phyloP scores from a whole-genome alignment of 1,284 basidiomycete species.

The Trichosporon coremiiforme region DNA sequence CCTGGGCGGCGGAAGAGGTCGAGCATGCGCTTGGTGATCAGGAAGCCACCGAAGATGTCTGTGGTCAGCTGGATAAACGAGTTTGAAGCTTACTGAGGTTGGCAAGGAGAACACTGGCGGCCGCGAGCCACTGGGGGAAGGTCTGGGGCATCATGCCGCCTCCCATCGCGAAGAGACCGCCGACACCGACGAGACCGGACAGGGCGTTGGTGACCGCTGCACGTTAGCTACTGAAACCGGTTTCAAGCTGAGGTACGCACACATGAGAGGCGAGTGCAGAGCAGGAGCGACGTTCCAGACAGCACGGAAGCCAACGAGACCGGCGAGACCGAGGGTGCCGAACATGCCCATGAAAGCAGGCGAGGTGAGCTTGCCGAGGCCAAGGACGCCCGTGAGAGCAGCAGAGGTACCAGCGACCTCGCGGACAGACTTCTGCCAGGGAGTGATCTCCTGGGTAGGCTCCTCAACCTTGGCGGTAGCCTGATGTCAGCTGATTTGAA shows the following conservation, averaged over 20 bases:
- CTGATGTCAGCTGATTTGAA: conserved; percentile 49
- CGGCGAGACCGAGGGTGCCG: conserved; percentile 71
- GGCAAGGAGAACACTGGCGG: conserved; percentile 75
- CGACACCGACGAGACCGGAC: conserved; percentile 72
- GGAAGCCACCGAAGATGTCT: conserved; percentile 77
- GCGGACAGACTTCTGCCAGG: conserved; percentile 74
- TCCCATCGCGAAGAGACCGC: conserved; percentile 83
- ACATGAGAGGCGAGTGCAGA: conserved; percentile 64
- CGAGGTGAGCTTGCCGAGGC: conserved; percentile 73
- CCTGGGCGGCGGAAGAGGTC: conserved; percentile 84
- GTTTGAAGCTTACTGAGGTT: conserved; percentile 62
- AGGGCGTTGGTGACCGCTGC: conserved; percentile 52
- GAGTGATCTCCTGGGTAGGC: conserved; percentile 62
- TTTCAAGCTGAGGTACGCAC: too few relatives aligned
- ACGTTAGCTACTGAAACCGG: too few relatives aligned
- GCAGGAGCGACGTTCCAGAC: conserved; percentile 85
- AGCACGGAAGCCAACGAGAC: conserved; percentile 78
- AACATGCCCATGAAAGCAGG: conserved; percentile 80
- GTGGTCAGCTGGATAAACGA: background rate
- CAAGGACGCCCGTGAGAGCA: conserved; percentile 71
- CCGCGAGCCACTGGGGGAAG: conserved; percentile 73
- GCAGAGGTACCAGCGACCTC: conserved; percentile 71
- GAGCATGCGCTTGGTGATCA: conserved; percentile 81
- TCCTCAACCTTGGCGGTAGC: conserved; percentile 59
- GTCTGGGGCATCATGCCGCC: conserved; percentile 79